Evolutionary conservation across 768 basidiomycete species (phyloP).

Genomic region (Clathrus columnatus): DNA sequence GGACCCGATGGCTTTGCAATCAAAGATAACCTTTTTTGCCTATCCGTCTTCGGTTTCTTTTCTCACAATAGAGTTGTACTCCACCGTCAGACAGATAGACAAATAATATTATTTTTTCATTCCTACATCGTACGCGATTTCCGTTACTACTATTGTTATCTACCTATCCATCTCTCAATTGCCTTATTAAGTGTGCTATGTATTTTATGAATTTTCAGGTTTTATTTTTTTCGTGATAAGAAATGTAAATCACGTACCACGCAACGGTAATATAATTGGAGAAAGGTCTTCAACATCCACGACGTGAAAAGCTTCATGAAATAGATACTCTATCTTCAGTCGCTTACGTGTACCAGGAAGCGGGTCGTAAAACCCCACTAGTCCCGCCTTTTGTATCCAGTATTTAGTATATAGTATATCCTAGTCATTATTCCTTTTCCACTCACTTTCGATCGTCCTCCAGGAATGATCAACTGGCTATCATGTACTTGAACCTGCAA

Average conservation of each 20-base stretch:
- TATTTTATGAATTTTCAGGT: neutral
- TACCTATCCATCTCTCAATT: neutral
- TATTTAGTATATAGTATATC: conserved; percentile 9
- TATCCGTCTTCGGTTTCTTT: neutral
- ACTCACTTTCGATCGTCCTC: conserved; percentile 64
- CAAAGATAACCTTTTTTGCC: neutral
- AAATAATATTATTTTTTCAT: too few species aligned
- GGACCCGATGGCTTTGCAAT: neutral
- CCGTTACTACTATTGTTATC: neutral
- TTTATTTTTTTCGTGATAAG: neutral
- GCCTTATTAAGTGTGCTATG: neutral
- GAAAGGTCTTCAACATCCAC: conserved; percentile 66
- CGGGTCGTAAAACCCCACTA: conserved; percentile 88
- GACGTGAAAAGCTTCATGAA: conserved; percentile 64
- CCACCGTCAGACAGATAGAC: too few species aligned
- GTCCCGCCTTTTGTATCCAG: conserved; percentile 38
- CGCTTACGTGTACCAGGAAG: conserved; percentile 64
- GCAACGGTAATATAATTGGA: conserved; percentile 64
- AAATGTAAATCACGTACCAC: conserved; percentile 42
- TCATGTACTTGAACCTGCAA: conserved; percentile 74
- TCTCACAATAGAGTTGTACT: too few species aligned
- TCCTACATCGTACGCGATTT: neutral
- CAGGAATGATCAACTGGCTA: conserved; percentile 71
- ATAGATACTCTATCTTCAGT: conserved; percentile 66
- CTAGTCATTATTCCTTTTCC: neutral